phyloP scores from a whole-genome alignment of 2,329 filamentous ascomycete genomes.

The Beauveria caledonica region DNA sequence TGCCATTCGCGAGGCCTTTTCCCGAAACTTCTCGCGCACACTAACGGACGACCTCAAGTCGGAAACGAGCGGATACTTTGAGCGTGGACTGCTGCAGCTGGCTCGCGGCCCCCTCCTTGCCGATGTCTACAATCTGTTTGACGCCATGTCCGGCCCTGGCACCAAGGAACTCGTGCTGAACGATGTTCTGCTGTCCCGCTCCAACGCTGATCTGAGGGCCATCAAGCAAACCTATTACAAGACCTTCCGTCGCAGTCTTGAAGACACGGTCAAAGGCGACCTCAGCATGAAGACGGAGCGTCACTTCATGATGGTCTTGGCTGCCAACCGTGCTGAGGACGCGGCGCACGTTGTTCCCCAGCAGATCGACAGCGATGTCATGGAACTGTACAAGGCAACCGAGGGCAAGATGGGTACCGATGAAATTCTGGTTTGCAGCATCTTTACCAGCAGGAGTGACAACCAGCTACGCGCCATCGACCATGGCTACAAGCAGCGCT shows the following conservation, averaged over 20 bases:
- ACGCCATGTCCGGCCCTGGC: conserved; percentile 69
- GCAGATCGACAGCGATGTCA: conserved; percentile 66
- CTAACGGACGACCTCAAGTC: conserved; percentile 68
- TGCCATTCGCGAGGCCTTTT: conserved; percentile 58
- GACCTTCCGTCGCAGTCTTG: conserved; percentile 57
- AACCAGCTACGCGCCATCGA: conserved; percentile 77
- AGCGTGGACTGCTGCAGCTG: conserved; percentile 65
- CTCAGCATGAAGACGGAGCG: conserved; percentile 78
- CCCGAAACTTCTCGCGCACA: conserved; percentile 54
- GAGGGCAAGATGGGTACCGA: conserved; percentile 67
- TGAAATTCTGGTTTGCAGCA: conserved; percentile 67
- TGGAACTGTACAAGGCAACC: conserved; percentile 68
- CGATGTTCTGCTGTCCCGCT: conserved; percentile 73
- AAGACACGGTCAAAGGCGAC: conserved; percentile 66
- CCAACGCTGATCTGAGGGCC: conserved; percentile 78
- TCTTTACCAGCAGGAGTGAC: conserved; percentile 68
- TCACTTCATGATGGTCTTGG: conserved; percentile 76
- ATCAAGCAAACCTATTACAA: conserved; percentile 75
- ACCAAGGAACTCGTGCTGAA: conserved; percentile 84
- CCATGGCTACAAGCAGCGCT: conserved; percentile 65
- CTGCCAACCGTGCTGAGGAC: conserved; percentile 69
- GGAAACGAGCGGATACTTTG: conserved; percentile 69
- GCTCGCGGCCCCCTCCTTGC: conserved; percentile 70
- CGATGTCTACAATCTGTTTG: conserved; percentile 62
- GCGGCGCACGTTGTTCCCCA: conserved; percentile 63